Base-by-base conservation (phyloP, 2,329 filamentous ascomycete species). In the Colletotrichum caudatum region DNA sequence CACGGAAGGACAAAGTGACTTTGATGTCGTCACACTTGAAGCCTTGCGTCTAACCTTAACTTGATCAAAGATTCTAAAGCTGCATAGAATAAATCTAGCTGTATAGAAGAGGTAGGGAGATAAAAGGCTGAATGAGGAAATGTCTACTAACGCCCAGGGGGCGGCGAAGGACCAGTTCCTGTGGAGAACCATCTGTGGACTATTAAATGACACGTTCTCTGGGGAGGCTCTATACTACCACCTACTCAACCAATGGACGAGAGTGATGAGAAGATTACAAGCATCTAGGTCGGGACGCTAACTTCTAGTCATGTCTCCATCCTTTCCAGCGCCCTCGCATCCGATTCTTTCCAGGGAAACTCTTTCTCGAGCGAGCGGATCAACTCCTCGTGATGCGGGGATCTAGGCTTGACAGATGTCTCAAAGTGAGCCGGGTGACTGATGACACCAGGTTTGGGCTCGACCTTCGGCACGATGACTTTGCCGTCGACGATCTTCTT, bases 301-400 rank as follows among this genome's bases (percentile, higher is more conserved):
- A 18, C 23, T 5, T 29, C 12, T 16, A 18, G 11, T 53, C 14
- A 53, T 18, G 2, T 1, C 29, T 37, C 12, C 9, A 23, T 39
- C 2, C 33, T 57, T 26, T 48, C 39, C 20, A 66, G 37, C 12
- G 23, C 6, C 1, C 54, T 33, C 0, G 61, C 35, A 16, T 69
- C 61, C 0, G 61, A 65, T 16, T 26, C 54, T 6, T 54, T 14
- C 61, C 66, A 69, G 0, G 66, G 66, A 20, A 59, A 69, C 0
- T 2, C 54, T 1, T 60, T 14, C 20, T 69, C 66, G 6, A 69
- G 46, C 8, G 61, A 59, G 3, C 66, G 44, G 2, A 69, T 66
- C 26, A 69, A 37, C 11, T 53, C 33, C 29, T 69, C 46, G 5
- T 66, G 54, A 4, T 54, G 61, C 0, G 3, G 4, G 0, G 66